phyloP scores from a whole-genome alignment of 202 grass and related monocot genomes.

The Panicum virgatum region DNA sequence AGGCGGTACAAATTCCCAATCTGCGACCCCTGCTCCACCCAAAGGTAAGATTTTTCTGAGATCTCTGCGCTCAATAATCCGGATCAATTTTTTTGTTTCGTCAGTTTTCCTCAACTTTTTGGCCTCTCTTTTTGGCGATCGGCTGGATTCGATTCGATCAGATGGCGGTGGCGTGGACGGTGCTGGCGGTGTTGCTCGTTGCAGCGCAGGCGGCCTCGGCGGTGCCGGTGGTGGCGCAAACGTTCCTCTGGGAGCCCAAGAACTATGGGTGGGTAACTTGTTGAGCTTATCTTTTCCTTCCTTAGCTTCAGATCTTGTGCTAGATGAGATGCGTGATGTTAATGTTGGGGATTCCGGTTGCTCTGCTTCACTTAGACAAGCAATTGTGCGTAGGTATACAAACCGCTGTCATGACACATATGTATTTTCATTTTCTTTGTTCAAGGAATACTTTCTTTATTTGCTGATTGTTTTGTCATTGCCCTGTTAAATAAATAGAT shows the following conservation, averaged over 20 bases:
- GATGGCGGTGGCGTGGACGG: constrained; percentile 56
- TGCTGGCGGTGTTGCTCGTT: no score
- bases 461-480: not conserved
- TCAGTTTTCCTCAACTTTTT: not conserved
- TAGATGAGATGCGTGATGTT: not conserved
- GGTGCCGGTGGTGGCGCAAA: no score
- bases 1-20: constrained; percentile 7
- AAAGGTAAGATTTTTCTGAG: constrained; percentile 22
- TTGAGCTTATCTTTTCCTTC: not conserved
- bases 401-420: not conserved
- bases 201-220: no score
- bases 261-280: constrained; percentile 58
- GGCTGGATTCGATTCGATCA: constrained; percentile 9
- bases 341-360: not conserved
- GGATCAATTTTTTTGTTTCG: not conserved
- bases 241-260: constrained; percentile 78
- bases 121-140: not conserved
- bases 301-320: not conserved
- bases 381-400: not conserved
- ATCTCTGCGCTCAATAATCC: not conserved
- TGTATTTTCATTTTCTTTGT: not conserved
- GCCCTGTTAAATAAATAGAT: not conserved
- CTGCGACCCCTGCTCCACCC: constrained; percentile 8
- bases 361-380: not conserved
- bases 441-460: not conserved